These are phyloP conservation scores for Coriolopsis trogii DNA, from an alignment of 1,284 basidiomycete species.

Conservation along the genomic window DNA sequence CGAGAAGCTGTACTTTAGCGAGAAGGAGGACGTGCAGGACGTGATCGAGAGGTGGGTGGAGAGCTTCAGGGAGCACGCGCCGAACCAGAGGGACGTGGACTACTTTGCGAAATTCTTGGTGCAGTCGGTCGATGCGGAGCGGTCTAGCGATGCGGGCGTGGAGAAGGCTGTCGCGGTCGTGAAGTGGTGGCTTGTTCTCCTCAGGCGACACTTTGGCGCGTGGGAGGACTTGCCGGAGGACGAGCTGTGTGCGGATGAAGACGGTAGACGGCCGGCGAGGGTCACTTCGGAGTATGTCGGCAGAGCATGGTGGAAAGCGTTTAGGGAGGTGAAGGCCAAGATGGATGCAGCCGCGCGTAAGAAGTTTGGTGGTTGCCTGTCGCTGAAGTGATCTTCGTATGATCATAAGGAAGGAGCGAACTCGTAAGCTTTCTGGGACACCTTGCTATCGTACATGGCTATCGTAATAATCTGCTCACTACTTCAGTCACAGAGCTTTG, in stretches of 20 bases:
- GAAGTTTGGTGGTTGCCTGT: constrained; percentile 69
- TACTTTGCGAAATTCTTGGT: constrained; percentile 73
- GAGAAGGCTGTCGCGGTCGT: constrained; percentile 70
- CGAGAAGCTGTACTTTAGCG: constrained; percentile 57
- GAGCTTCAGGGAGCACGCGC: constrained; percentile 56
- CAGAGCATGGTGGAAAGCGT: constrained; percentile 77
- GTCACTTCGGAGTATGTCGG: constrained; percentile 47
- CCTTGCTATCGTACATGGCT: too few relatives aligned
- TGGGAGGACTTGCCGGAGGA: constrained; percentile 50
- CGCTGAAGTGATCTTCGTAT: constrained; percentile 37
- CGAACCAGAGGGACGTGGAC: constrained; percentile 70
- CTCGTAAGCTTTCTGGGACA: too few relatives aligned
- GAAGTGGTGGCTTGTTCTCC: constrained; percentile 77
- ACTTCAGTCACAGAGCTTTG: constrained; percentile 44
- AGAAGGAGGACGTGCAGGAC: constrained; percentile 67
- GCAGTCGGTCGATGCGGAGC: constrained; percentile 56
- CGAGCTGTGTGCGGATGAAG: constrained; percentile 25
- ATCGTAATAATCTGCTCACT: too few relatives aligned
- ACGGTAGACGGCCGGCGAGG: constrained; percentile 29
- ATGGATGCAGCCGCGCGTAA: constrained; percentile 63
- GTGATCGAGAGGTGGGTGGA: constrained; percentile 77
- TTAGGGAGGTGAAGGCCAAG: constrained; percentile 60
- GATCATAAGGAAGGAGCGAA: too few relatives aligned
- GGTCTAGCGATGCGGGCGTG: constrained; percentile 60
- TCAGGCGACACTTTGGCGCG: constrained; percentile 58